Evolutionary conservation across 345 rosid species (phyloP).

Genomic region (Hibiscus tridactylites): DNA sequence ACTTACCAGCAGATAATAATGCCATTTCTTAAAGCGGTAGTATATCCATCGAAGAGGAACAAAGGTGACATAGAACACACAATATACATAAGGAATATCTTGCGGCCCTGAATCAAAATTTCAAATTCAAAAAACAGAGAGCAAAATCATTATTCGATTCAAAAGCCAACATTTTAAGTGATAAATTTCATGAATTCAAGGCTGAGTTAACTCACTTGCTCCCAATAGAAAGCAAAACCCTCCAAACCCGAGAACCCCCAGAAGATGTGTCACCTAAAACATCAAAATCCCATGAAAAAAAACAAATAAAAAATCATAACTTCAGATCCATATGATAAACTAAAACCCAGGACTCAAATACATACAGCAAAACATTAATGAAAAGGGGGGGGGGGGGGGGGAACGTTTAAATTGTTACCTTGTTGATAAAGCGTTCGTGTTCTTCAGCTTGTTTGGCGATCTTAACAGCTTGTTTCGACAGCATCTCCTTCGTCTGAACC

Average conservation of each 20-base stretch:
- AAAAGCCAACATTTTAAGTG: background rate
- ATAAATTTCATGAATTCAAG: slow-evolving; percentile 12
- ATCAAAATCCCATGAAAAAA: slow-evolving; percentile 10
- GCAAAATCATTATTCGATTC: slow-evolving; percentile 4
- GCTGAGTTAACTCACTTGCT: slow-evolving; percentile 54
- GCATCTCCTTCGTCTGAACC: slow-evolving; percentile 60
- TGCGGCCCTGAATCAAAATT: slow-evolving; percentile 63
- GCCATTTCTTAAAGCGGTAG: slow-evolving; percentile 96
- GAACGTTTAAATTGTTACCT: slow-evolving; percentile 29
- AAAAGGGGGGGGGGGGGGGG: background rate
- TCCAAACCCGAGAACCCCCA: slow-evolving; percentile 91
- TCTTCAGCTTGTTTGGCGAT: slow-evolving; percentile 95
- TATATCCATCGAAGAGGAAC: slow-evolving; percentile 98
- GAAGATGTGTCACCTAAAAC: slow-evolving; percentile 69
- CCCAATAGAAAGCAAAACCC: slow-evolving; percentile 88
- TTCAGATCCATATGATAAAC: background rate
- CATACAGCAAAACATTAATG: background rate
- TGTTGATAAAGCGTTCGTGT: slow-evolving; percentile 76
- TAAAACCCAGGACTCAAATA: background rate
- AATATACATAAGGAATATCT: slow-evolving; percentile 73
- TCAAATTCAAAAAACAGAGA: background rate
- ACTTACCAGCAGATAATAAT: slow-evolving; percentile 90
- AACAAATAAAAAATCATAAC: background rate
- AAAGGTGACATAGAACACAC: slow-evolving; percentile 66
- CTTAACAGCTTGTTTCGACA: slow-evolving; percentile 87